Evolutionary conservation across 192 early-diverging fungal genomes (phyloP).

Genomic region (Pilobolus umbonatus): DNA sequence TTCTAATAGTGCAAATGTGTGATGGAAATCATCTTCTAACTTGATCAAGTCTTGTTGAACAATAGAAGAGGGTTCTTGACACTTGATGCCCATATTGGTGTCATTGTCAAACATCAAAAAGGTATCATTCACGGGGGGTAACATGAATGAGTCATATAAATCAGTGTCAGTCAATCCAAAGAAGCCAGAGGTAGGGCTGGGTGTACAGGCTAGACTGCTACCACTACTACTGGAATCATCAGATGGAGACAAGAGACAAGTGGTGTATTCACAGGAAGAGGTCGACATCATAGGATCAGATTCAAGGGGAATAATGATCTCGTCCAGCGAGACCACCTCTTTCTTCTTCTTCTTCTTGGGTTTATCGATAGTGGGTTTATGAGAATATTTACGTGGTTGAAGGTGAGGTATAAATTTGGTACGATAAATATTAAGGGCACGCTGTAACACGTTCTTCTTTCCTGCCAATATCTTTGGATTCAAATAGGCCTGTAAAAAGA

Average conservation of each 20-base stretch:
- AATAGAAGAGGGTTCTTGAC: conserved; percentile 2
- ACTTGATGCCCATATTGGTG: conserved; percentile 15
- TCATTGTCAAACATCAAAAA: conserved; percentile 9
- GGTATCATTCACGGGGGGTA: conserved; percentile 22
- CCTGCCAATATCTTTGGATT: conserved; percentile 31
- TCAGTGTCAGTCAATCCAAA: conserved; percentile 10
- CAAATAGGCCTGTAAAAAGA: conserved; percentile 23
- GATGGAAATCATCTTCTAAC: conserved; percentile 13
- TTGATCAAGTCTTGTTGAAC: conserved; percentile 17
- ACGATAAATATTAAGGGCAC: conserved; percentile 31
- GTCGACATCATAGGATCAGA: conserved; percentile 14
- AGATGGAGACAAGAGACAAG: conserved; percentile 5
- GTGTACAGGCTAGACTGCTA: conserved; percentile 17
- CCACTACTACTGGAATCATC: conserved; percentile 16
- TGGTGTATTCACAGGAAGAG: background rate
- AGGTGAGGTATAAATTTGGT: conserved; percentile 31
- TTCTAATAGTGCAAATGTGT: conserved; percentile 7
- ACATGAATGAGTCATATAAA: conserved; percentile 23
- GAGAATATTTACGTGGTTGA: conserved; percentile 23
- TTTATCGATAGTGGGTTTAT: background rate
- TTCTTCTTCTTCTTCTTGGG: conserved; percentile 11
- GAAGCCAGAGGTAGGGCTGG: conserved; percentile 13
- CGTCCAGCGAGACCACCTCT: background rate
- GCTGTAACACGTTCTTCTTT: conserved; percentile 33
- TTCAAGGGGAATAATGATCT: background rate